Conservation (phyloP, 441 rosid species). For the Populus hybrid region DNA sequence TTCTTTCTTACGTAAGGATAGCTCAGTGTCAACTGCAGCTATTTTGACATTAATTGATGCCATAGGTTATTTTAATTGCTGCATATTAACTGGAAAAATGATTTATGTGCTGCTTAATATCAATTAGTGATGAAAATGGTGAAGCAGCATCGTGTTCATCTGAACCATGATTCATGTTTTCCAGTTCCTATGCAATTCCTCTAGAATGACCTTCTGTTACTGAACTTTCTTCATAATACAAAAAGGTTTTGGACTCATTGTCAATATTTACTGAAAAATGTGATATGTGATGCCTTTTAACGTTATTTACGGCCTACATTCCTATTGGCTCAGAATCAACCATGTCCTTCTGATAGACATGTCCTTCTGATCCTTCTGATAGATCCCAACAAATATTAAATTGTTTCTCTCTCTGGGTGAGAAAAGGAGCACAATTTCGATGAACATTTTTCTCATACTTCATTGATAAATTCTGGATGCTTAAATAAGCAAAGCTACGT, state of each 20-base stretch:
- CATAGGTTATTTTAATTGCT: not conserved
- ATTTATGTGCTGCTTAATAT: not conserved
- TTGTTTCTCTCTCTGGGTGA: too few relatives aligned
- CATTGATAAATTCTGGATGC: too few relatives aligned
- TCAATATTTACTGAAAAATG: not conserved
- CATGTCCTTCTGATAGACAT: slow-evolving; percentile 25
- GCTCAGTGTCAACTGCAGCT: slow-evolving; percentile 39
- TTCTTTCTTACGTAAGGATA: slow-evolving; percentile 29
- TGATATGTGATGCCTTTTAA: not conserved
- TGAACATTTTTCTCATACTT: too few relatives aligned
- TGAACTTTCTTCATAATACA: not conserved
- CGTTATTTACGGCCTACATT: slow-evolving; percentile 34
- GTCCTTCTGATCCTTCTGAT: slow-evolving; percentile 22
- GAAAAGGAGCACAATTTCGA: not conserved
- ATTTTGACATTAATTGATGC: slow-evolving; percentile 21
- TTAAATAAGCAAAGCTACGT: too few relatives aligned
- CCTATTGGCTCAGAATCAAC: slow-evolving; percentile 28
- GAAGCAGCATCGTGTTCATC: not conserved
- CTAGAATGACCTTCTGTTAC: not conserved
- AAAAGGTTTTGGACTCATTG: not conserved
- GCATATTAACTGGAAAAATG: not conserved
- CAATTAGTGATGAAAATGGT: too few relatives aligned
- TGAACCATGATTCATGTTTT: not conserved
- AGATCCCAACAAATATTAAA: too few relatives aligned
- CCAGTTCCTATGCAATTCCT: not conserved